Evolutionary conservation across 140 eudicot genomes (phyloP).

Genomic region (Stevia rebaudiana): DNA sequence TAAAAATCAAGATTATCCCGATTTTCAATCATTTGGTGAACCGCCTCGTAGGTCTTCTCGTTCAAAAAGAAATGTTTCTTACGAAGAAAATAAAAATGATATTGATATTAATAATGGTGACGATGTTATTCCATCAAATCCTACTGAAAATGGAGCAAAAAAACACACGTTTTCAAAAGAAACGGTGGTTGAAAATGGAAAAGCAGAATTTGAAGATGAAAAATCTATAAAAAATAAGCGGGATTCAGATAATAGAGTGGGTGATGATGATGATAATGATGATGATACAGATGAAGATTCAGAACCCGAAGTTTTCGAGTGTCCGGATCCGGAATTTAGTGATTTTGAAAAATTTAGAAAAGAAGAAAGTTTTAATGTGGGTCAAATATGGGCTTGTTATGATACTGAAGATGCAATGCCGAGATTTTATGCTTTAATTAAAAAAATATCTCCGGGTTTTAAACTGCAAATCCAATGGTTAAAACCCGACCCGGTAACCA

Average conservation of each 20-base stretch:
- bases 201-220: constrained; percentile 2
- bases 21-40: constrained; percentile 27
- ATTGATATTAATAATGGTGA: constrained; percentile 9
- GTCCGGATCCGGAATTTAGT: constrained; percentile 64
- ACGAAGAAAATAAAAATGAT: constrained; percentile 40
- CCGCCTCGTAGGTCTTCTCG: constrained; percentile 52
- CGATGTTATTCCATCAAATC: constrained; percentile 18
- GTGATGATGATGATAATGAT: constrained; percentile 2
- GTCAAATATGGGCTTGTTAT: constrained; percentile 79
- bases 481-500: constrained; percentile 48
- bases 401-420: constrained; percentile 80
- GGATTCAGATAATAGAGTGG: not conserved
- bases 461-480: constrained; percentile 57
- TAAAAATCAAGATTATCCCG: constrained; percentile 10
- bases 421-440: constrained; percentile 64
- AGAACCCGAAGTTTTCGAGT: constrained; percentile 30
- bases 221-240: not conserved
- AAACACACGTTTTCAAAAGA: constrained; percentile 18
- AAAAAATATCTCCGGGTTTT: constrained; percentile 30
- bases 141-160: constrained; percentile 7
- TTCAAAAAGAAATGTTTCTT: constrained; percentile 44
- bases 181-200: constrained; percentile 14
- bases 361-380: constrained; percentile 38
- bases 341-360: constrained; percentile 53
- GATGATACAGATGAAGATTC: constrained; percentile 11